Conservation (phyloP, 257 asterid genomes). For the Sherardia arvensis region DNA sequence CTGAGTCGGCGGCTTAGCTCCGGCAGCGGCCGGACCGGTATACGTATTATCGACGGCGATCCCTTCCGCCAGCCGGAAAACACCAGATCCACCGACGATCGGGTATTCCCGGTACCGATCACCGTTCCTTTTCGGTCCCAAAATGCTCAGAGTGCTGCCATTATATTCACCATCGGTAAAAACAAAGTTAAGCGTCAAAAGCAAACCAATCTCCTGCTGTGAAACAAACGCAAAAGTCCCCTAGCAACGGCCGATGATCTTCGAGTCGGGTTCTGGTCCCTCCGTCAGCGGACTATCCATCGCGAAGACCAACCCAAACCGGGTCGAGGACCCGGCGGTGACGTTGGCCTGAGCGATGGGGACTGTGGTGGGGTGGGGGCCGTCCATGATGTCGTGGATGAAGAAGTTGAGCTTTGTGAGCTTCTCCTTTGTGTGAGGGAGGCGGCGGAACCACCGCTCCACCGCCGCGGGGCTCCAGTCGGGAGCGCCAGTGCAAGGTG, state of each 20-base stretch:
- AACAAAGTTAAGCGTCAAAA: background rate
- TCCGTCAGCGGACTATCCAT: background rate
- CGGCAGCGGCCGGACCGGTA: background rate
- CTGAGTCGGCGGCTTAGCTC: background rate
- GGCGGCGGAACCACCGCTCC: background rate
- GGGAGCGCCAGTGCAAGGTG: background rate
- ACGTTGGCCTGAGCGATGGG: constrained; percentile 4
- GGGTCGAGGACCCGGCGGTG: background rate
- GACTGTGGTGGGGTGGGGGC: background rate
- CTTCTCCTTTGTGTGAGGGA: background rate
- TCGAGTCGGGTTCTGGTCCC: background rate
- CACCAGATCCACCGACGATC: background rate
- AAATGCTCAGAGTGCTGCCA: constrained; percentile 4
- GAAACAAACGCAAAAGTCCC: background rate
- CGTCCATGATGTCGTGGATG: constrained; percentile 7
- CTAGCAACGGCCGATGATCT: background rate
- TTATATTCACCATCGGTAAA: background rate
- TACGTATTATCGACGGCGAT: background rate
- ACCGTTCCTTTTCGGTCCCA: background rate
- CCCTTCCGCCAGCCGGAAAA: constrained; percentile 6
- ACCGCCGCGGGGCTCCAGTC: background rate
- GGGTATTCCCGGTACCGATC: background rate
- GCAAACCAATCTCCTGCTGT: background rate
- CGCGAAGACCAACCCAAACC: background rate
- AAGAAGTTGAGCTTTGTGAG: constrained; percentile 1